Conservation (phyloP, 2,329 filamentous ascomycete genomes). For the Ilyonectria robusta region DNA sequence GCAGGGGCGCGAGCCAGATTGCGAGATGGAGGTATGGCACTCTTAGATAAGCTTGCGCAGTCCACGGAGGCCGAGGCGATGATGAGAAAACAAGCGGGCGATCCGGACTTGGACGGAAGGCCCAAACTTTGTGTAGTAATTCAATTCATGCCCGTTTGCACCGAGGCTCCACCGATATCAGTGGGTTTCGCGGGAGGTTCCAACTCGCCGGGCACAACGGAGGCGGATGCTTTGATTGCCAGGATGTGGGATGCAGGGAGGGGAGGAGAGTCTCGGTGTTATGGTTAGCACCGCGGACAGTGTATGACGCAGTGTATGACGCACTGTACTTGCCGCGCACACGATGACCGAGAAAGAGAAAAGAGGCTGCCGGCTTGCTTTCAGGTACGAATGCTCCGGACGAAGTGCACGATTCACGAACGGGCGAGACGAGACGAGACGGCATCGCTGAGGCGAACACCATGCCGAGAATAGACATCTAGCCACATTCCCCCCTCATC, state of each 20-base stretch:
- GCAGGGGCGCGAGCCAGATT: slow-evolving; percentile 2
- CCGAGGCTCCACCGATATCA: slow-evolving; percentile 14
- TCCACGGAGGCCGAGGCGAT: neutral
- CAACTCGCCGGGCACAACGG: slow-evolving; percentile 28
- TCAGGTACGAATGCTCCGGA: neutral
- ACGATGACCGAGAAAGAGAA: neutral
- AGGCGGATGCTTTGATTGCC: slow-evolving; percentile 28
- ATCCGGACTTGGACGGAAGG: neutral
- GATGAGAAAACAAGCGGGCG: slow-evolving; percentile 3
- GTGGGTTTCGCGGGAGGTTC: slow-evolving; percentile 30
- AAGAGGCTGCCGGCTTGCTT: neutral
- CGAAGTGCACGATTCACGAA: slow-evolving; percentile 5
- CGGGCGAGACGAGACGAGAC: neutral
- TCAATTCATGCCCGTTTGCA: slow-evolving; percentile 7
- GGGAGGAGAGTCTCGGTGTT: slow-evolving; percentile 6
- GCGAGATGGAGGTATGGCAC: neutral
- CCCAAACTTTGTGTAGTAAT: neutral
- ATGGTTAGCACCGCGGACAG: slow-evolving; percentile 11
- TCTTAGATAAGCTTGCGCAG: slow-evolving; percentile 17
- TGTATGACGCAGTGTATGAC: neutral
- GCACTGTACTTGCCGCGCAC: slow-evolving; percentile 17
- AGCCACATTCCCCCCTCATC: neutral
- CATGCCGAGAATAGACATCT: neutral
- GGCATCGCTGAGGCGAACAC: neutral
- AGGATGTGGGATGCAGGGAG: slow-evolving; percentile 14